Percentiles rank a stretch among this genome's conserved stretches.
These are phyloP conservation scores for Barbarea vulgaris DNA, from an alignment of 345 rosid species.

Conservation along the genomic window DNA sequence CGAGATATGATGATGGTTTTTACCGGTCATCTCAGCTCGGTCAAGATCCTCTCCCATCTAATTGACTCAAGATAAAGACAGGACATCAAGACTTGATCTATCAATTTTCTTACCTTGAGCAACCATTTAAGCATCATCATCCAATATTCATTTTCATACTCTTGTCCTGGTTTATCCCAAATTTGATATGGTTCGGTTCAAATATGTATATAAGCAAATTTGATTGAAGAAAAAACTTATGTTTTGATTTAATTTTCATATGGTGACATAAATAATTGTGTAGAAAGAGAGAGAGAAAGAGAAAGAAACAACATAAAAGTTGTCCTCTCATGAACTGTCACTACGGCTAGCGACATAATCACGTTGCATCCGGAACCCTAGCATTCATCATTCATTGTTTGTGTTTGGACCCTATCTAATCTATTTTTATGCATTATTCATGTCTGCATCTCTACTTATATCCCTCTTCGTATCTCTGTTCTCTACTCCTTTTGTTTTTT, in stretches of 20 bases:
- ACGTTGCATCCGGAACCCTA: slow-evolving; percentile 53
- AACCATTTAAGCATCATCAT: neutral
- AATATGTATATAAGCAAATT: neutral
- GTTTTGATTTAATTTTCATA: slow-evolving; percentile 3
- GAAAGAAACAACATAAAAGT: slow-evolving; percentile 44
- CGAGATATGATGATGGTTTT: neutral
- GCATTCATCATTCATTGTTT: slow-evolving; percentile 45
- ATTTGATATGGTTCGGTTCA: neutral
- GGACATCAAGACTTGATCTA: neutral
- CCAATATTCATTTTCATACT: neutral
- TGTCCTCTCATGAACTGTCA: slow-evolving; percentile 53
- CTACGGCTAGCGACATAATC: slow-evolving; percentile 49
- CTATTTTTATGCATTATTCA: slow-evolving; percentile 24
- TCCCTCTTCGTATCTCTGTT: slow-evolving; percentile 32
- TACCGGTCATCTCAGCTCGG: neutral
- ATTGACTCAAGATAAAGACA: neutral
- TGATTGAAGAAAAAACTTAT: neutral
- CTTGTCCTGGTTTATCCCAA: neutral
- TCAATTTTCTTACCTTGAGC: neutral
- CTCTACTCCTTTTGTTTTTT: slow-evolving; percentile 30
- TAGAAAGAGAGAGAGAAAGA: slow-evolving; percentile 25
- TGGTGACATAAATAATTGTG: slow-evolving; percentile 33
- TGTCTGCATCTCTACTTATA: slow-evolving; percentile 26
- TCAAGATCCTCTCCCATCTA: neutral
- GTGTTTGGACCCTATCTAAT: slow-evolving; percentile 37